Percentiles rank a stretch among this genome's conserved stretches.
Conservation (phyloP, 352 stramenopile species). For the Phytopythium ostracodes region DNA sequence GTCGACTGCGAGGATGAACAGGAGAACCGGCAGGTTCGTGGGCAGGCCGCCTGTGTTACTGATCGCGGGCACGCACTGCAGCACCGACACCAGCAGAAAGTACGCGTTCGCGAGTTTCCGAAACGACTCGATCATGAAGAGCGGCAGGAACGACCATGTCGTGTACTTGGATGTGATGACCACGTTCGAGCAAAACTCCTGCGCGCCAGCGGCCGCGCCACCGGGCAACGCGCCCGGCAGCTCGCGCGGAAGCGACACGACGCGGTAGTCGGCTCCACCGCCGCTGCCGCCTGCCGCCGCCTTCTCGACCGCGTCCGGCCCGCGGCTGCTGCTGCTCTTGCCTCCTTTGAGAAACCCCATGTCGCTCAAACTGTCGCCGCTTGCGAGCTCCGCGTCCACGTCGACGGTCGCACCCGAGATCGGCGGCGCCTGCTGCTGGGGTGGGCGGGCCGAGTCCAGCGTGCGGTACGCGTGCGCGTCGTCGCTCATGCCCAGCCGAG, state of each 20-base stretch:
- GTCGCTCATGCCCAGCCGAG: constrained; percentile 20
- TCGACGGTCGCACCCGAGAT: constrained; percentile 9
- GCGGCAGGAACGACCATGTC: constrained; percentile 83
- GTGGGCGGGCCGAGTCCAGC: constrained; percentile 3
- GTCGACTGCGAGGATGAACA: constrained; percentile 89
- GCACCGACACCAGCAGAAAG: constrained; percentile 87
- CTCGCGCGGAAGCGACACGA: constrained; percentile 43
- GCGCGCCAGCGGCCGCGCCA: constrained; percentile 8
- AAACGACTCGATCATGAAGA: constrained; percentile 87
- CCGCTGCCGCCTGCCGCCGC: background rate
- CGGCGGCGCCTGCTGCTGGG: constrained; percentile 1
- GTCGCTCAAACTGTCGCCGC: constrained; percentile 12
- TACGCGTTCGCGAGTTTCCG: constrained; percentile 90
- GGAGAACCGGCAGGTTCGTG: constrained; percentile 77
- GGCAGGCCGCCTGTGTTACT: constrained; percentile 81
- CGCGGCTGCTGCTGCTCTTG: background rate
- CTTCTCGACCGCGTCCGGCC: constrained; percentile 11
- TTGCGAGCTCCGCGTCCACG: constrained; percentile 8
- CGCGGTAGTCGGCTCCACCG: constrained; percentile 34
- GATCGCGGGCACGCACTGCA: constrained; percentile 79
- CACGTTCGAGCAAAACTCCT: constrained; percentile 74
- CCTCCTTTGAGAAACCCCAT: constrained; percentile 12
- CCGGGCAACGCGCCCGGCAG: constrained; percentile 14
- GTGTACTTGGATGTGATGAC: constrained; percentile 93
- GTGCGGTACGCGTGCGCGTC: constrained; percentile 25